Evolutionary conservation across 2,329 filamentous ascomycete species (phyloP).

Genomic region (Pseudocercospora fijiensis): DNA sequence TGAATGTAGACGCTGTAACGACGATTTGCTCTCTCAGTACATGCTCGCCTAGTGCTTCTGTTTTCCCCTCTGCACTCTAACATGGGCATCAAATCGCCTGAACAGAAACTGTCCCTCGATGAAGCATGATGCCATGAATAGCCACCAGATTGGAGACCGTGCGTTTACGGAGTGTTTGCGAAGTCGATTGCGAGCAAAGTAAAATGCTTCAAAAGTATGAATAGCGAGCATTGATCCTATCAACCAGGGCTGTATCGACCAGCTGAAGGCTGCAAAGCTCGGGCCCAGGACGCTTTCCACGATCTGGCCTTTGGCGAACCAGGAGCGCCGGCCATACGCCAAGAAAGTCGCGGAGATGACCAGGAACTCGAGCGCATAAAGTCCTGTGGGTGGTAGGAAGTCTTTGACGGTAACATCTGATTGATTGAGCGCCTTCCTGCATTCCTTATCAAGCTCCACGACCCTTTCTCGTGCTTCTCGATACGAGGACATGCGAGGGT

Average conservation of each 20-base stretch:
- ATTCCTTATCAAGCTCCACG: slow-evolving; percentile 68
- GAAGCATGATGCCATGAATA: slow-evolving; percentile 53
- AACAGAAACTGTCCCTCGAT: slow-evolving; percentile 55
- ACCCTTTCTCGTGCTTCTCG: slow-evolving; percentile 67
- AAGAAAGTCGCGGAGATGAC: slow-evolving; percentile 57
- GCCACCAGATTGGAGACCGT: slow-evolving; percentile 52
- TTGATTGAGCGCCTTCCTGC: slow-evolving; percentile 60
- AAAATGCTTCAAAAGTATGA: slow-evolving; percentile 63
- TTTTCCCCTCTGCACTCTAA: slow-evolving; percentile 43
- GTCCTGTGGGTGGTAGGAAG: slow-evolving; percentile 52
- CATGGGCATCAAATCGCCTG: slow-evolving; percentile 48
- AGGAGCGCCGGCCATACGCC: slow-evolving; percentile 51
- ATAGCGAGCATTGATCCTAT: slow-evolving; percentile 60
- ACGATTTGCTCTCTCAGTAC: not conserved
- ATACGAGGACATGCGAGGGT: slow-evolving; percentile 68
- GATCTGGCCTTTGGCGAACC: slow-evolving; percentile 54
- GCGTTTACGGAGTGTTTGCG: slow-evolving; percentile 53
- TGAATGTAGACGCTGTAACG: not conserved
- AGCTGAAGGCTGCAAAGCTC: slow-evolving; percentile 58
- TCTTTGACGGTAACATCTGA: slow-evolving; percentile 56
- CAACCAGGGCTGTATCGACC: slow-evolving; percentile 59
- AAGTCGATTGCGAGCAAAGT: slow-evolving; percentile 50
- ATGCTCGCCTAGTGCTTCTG: slow-evolving; percentile 40
- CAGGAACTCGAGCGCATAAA: slow-evolving; percentile 56
- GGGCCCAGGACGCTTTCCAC: slow-evolving; percentile 47